Evolutionary conservation across 2,329 filamentous ascomycete species (phyloP).

Genomic region (Ascochyta viciae-villosae): DNA sequence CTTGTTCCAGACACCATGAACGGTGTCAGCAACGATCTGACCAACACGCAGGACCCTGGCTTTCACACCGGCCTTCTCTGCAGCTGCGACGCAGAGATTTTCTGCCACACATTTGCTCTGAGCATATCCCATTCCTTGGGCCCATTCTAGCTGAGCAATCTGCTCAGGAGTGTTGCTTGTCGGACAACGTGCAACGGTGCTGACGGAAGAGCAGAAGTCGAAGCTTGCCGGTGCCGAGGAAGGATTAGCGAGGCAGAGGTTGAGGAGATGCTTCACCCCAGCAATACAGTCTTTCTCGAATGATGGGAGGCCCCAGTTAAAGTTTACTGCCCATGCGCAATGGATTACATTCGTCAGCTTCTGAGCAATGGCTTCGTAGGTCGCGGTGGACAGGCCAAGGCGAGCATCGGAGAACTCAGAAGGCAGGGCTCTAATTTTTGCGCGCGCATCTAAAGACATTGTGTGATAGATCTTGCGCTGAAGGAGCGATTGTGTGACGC

Average conservation of each 20-base stretch:
- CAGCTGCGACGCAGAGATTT: constrained; percentile 44
- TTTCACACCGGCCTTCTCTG: constrained; percentile 24
- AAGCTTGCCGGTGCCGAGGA: constrained; percentile 49
- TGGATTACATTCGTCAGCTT: constrained; percentile 57
- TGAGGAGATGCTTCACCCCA: constrained; percentile 56
- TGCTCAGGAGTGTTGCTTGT: constrained; percentile 19
- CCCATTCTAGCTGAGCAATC: constrained; percentile 47
- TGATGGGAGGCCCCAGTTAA: constrained; percentile 59
- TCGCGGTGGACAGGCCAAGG: constrained; percentile 49
- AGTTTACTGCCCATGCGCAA: constrained; percentile 64
- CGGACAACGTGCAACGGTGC: constrained; percentile 51
- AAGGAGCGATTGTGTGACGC: constrained; percentile 47
- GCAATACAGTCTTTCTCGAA: constrained; percentile 59
- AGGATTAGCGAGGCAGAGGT: constrained; percentile 45
- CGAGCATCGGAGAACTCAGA: constrained; percentile 49
- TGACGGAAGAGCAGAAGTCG: constrained; percentile 57
- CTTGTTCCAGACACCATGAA: constrained; percentile 57
- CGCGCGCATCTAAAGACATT: constrained; percentile 25
- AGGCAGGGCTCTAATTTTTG: constrained; percentile 48
- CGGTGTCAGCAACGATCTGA: constrained; percentile 58
- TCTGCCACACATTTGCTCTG: constrained; percentile 59
- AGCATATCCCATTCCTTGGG: constrained; percentile 61
- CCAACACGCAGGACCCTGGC: constrained; percentile 45
- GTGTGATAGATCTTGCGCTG: constrained; percentile 48
- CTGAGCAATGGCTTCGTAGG: constrained; percentile 13